A percentile compares a stretch with the other conserved stretches of the same genome.
phyloP scores from a whole-genome alignment of 345 rosid genomes.

The Eucalyptus leucophloia region DNA sequence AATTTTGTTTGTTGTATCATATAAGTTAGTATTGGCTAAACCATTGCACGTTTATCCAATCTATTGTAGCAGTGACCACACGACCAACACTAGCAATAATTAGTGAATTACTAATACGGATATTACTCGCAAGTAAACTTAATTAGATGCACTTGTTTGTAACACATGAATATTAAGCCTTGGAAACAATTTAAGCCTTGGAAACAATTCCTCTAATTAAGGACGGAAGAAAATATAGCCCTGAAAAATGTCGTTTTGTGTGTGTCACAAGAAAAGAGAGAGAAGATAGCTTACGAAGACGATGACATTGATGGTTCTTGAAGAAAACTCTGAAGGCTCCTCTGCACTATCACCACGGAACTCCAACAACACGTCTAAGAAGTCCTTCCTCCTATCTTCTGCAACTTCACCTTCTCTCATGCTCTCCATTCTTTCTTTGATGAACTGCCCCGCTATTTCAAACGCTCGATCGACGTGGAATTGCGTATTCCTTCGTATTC shows the following conservation, averaged over 20 bases:
- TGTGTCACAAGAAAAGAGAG: background rate
- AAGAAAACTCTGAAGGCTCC: constrained; percentile 34
- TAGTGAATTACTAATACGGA: background rate
- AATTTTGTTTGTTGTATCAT: background rate
- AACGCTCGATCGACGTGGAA: constrained; percentile 54
- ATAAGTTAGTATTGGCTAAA: background rate
- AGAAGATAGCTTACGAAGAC: constrained; percentile 41
- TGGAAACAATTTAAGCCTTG: background rate
- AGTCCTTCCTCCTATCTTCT: constrained; percentile 25
- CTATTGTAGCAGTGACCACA: background rate
- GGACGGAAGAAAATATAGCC: background rate
- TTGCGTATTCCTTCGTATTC: constrained; percentile 49
- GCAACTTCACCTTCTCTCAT: background rate
- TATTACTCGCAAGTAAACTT: background rate
- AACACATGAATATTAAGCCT: background rate
- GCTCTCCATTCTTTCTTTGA: constrained; percentile 31
- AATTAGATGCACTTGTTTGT: background rate
- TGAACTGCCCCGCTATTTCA: constrained; percentile 46
- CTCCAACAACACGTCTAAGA: constrained; percentile 65
- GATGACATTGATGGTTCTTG: constrained; percentile 50
- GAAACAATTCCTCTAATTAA: background rate
- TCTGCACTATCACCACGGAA: constrained; percentile 48
- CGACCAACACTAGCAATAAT: background rate
- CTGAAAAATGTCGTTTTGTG: background rate
- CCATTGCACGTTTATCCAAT: background rate